A percentile compares a stretch with the other conserved stretches of the same genome.
Evolutionary conservation across 2,329 filamentous ascomycete species (phyloP).

Genomic region (Lasiodiplodia sp.): DNA sequence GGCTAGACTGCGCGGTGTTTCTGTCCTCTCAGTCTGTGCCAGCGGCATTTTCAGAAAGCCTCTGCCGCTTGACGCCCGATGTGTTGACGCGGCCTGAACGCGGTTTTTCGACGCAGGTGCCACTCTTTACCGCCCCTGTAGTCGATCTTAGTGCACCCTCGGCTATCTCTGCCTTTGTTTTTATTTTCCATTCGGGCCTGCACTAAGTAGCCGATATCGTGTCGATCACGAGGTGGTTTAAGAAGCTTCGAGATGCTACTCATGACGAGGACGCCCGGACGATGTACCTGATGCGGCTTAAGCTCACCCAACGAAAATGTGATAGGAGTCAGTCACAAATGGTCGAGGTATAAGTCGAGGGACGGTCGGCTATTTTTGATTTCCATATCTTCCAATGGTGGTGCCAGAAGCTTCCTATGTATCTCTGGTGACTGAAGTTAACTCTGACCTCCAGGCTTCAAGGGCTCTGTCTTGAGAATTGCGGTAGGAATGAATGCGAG

Average conservation of each 20-base stretch:
- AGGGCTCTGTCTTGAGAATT: no score
- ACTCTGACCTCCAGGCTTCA: no score
- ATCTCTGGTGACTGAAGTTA: no score
- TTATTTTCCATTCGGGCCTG: neutral
- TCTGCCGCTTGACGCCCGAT: neutral
- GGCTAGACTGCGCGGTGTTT: conserved; percentile 1
- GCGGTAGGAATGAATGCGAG: no score
- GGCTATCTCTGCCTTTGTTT: neutral
- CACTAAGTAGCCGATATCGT: neutral
- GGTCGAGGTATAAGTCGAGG: neutral
- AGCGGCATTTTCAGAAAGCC: conserved; percentile 9
- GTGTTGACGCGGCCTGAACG: neutral
- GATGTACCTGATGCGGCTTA: neutral
- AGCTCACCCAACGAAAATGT: neutral
- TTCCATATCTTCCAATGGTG: neutral
- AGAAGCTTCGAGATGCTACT: neutral
- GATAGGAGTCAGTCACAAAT: neutral
- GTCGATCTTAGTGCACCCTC: neutral
- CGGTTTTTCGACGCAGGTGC: neutral
- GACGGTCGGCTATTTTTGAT: neutral
- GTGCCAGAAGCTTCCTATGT: neutral
- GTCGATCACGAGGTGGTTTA: neutral
- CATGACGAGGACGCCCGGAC: neutral
- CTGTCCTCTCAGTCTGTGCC: neutral
- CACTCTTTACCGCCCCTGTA: neutral